Base-by-base conservation (phyloP, 2,329 filamentous ascomycete genomes). In the Pseudocercospora macadamiae region DNA sequence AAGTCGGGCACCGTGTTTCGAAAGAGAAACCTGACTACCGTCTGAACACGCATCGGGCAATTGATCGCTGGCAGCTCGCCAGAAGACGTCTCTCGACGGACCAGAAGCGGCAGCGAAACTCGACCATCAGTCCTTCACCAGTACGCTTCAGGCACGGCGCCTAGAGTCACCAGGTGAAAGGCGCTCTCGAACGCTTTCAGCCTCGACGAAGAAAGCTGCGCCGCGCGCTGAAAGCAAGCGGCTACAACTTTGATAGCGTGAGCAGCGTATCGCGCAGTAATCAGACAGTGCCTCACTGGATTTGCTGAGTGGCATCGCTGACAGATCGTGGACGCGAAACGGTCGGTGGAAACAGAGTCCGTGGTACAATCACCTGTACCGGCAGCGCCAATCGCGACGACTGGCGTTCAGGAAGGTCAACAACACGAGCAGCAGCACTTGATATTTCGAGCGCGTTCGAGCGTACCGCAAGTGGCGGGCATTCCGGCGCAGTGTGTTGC, bases 311-410 rank as follows among this genome's bases (percentile, higher is more conserved):
- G 44, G 44, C 23, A 45, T 53, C 39, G 26, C 55, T 37, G 49
- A 53, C 55, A 51, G 55, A 58, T 52, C 49, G 18, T 30, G 37
- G 19, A 32, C 25, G 36, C 55, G 49, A 14, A 19, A 44, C 49
- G 28, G 37, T 37, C 26, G 36, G 47, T 21, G 47, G 26, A 51
- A 16, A 44, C 34, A 21, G 48, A 57, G 39, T 8, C 49, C 55
- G 55, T 58, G 48, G 48, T 25, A 48, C 36, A 21, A 32, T 23
- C 23, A 21, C 23, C 25, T 25, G 23, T 26, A 26, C 42, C 9
- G 28, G 16, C 19, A 36, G 12, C 53, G 42, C 25, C 37, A 30
- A 18, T 45, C 23, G 25, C 42, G 19, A 25, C 42, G n/a, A 25
- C 18, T 14, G 14, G 42, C 23, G 42, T 12, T 45, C 18, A 14